Base-by-base conservation (phyloP, 305 asterid genomes). In the Ruellia speciosa region DNA sequence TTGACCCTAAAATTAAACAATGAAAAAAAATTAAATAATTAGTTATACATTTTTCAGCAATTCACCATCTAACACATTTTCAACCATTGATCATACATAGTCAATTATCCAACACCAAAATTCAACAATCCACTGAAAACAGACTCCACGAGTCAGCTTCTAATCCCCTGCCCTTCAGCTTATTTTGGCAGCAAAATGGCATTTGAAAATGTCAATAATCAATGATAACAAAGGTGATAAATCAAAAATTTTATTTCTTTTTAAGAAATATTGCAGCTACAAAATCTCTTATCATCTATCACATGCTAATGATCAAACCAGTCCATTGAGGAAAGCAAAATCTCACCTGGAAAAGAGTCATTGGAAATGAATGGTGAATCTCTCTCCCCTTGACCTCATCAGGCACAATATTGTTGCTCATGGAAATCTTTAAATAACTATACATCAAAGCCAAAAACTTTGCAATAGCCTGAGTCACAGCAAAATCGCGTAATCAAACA, bases 361-460 rank as follows among this genome's bases (percentile, higher is more conserved):
- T 81, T 3, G 96, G 97, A 73, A 90, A 90, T 17, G 81, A 79
- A 74, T 76, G 93, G 62, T 65, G 86, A 77, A 90, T 83, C 79
- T 90, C 95, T 70, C 95, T 85, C 64, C 95, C 95, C 74, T 87
- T 87, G 49, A 90, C 72, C 81, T 81, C 94, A 78, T 90, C 95
- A 8, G 96, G 95, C 62, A 90, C 84, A 50, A 67, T 53, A 63
- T 75, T 79, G 20, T 76, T 64, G 83, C 86, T 78, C 66, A 79
- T 69, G 59, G 95, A 87, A 70, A 85, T 77, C 43, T 81, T 81
- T 63, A 76, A 65, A 57, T 82, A 87, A 66, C 95, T 83, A 59
- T 78, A 85, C 81, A 87, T 59, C 80, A 84, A 75, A 47, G 72
- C 82, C 80, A 89, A 59, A 69, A 86, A 89, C 76, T 66, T 82